Evolutionary conservation across 176 grass and related monocot genomes (phyloP).

Genomic region (Ampelocalamus luodianensis): DNA sequence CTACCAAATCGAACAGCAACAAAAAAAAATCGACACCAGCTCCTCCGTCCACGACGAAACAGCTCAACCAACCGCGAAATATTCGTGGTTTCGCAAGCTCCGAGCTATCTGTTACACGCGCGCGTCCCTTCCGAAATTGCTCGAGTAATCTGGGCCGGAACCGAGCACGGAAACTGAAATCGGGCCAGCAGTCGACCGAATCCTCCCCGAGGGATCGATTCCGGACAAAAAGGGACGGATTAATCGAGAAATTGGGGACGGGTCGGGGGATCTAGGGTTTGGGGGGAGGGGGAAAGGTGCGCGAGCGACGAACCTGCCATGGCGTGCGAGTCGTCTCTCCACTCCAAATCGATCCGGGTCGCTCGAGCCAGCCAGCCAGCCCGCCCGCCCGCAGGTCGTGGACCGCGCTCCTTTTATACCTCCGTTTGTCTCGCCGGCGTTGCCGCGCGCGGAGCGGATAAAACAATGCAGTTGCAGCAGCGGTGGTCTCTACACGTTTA

Average conservation of each 20-base stretch:
- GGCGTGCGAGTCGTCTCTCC: constrained; percentile 1
- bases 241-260: background rate
- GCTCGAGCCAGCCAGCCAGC: too few relatives aligned
- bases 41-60: background rate
- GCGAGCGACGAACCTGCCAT: constrained; percentile 51
- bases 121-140: background rate
- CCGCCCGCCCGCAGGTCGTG: background rate
- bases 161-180: background rate
- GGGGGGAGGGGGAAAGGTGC: background rate
- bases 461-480: too few relatives aligned
- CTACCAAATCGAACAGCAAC: background rate
- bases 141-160: constrained; percentile 2
- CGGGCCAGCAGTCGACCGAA: background rate
- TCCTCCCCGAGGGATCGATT: background rate
- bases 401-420: background rate
- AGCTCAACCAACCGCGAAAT: background rate
- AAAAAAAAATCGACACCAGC: background rate
- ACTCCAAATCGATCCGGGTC: background rate
- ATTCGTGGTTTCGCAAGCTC: background rate
- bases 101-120: background rate
- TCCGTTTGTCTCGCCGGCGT: background rate
- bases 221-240: background rate
- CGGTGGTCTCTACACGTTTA: too few relatives aligned
- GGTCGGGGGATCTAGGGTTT: constrained; percentile 26
- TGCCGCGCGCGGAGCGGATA: background rate